Base-by-base conservation (phyloP, 805 yeast species). In the Kazachstania viticola region DNA sequence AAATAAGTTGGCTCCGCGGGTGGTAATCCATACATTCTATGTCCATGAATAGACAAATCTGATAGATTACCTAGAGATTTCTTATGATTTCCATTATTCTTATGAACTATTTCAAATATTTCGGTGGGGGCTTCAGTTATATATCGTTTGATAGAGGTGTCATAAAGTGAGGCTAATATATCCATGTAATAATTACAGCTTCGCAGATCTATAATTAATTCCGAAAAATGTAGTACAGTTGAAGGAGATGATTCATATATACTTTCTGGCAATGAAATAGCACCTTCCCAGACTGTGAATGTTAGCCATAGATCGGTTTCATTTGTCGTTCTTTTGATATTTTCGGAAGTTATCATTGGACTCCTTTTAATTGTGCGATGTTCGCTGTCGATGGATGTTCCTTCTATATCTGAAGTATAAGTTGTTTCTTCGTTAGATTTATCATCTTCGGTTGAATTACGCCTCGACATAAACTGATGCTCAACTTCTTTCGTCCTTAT, bases 141-240 rank as follows among this genome's bases (percentile, higher is more conserved):
- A 22, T 38, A 48, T 11, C 48, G 28, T 17, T 38, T 43, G 3
- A 50, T n/a, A 12, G 31, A 19, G 9, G 38, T 39, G 21, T 44
- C 40, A 29, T 39, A 37, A 27, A 50, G 22, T 41, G 81, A 74
- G 1, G 79, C 79, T 46, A 84, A 88, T 38, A 88, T 51, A 48
- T 88, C 95, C 95, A 91, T 87, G 49, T 88, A 91, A 54, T 80
- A 91, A 45, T 84, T 81, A 13, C 88, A 79, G 55, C 84, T 79
- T 34, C 97, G 62, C n/a, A 83, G 62, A 49, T 85, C 96, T 17
- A 82, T 69, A 39, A 75, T 83, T 27, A 87, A 60, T 14, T 67
- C 62, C 15, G 76, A 75, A 44, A 84, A 75, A 25, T 66, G 65
- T 1, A 87, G 49, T 0, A 79, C 73, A 15, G 80, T 45, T 46